Evolutionary conservation across 768 basidiomycete genomes (phyloP).

Genomic region (Tricholoma saponaceum): DNA sequence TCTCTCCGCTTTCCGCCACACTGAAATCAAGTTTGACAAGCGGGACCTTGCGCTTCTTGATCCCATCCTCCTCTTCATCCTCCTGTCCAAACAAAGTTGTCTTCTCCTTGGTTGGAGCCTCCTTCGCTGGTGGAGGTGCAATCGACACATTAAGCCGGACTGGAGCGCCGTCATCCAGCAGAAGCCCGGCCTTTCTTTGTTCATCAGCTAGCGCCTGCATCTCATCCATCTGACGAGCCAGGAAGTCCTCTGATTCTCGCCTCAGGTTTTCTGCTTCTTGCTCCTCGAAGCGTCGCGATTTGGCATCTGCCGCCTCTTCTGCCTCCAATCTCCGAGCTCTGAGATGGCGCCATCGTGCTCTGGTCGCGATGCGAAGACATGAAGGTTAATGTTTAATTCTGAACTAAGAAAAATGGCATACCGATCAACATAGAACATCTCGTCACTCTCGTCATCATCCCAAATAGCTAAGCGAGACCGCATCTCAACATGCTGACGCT

Average conservation of each 20-base stretch:
- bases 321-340: slow-evolving; percentile 66
- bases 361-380: slow-evolving; percentile 19
- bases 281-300: slow-evolving; percentile 78
- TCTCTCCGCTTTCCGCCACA: slow-evolving; percentile 73
- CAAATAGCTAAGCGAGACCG: slow-evolving; percentile 79
- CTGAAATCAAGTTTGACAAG: slow-evolving; percentile 91
- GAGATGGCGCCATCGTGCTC: slow-evolving; percentile 82
- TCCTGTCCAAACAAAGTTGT: slow-evolving; percentile 68
- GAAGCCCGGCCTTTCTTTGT: slow-evolving; percentile 85
- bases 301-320: slow-evolving; percentile 82
- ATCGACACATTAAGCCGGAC: slow-evolving; percentile 82
- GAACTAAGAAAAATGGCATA: slow-evolving; percentile 27
- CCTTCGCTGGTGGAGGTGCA: slow-evolving; percentile 43
- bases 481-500: slow-evolving; percentile 77
- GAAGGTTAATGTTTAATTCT: slow-evolving; percentile 4
- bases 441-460: slow-evolving; percentile 92
- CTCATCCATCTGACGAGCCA: slow-evolving; percentile 93
- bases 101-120: slow-evolving; percentile 43
- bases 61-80: slow-evolving; percentile 85
- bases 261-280: slow-evolving; percentile 85
- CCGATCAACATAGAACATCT: slow-evolving; percentile 91
- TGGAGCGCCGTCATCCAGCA: slow-evolving; percentile 89
- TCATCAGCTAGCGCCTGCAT: slow-evolving; percentile 90
- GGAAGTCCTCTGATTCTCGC: slow-evolving; percentile 89
- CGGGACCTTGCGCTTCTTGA: slow-evolving; percentile 78